These are phyloP conservation scores for Inonotus hispidus DNA, from an alignment of 1,284 basidiomycete genomes.

Conservation along the genomic window DNA sequence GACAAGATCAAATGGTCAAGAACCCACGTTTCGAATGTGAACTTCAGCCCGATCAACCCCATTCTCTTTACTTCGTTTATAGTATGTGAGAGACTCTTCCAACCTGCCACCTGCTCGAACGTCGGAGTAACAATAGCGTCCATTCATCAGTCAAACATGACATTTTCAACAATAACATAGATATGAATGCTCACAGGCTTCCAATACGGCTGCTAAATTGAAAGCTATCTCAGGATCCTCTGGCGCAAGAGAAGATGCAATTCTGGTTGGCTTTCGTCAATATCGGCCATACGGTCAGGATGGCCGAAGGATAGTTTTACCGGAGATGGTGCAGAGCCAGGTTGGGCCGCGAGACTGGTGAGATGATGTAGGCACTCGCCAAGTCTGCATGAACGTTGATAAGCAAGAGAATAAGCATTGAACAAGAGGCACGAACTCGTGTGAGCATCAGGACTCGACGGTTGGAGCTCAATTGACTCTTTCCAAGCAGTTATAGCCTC, in stretches of 20 bases:
- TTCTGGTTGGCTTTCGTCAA: conserved; percentile 40
- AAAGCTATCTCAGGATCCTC: conserved; percentile 94
- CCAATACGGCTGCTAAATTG: conserved; percentile 87
- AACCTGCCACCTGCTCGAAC: conserved; percentile 58
- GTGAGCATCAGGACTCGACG: conserved; percentile 85
- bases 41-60: conserved; percentile 85
- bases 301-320: conserved; percentile 32
- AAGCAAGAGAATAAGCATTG: conserved; percentile 12
- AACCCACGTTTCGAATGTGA: conserved; percentile 76
- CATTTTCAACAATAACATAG: conserved; percentile 29
- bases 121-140: conserved; percentile 14
- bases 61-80: conserved; percentile 70
- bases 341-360: conserved; percentile 80
- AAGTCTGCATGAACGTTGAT: conserved; percentile 51
- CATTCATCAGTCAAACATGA: conserved; percentile 26
- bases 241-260: conserved; percentile 80
- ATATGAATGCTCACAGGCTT: conserved; percentile 62
- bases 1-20: conserved; percentile 17
- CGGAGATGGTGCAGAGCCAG: conserved; percentile 85
- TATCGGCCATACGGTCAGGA: not conserved
- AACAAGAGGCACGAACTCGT: conserved; percentile 60
- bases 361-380: conserved; percentile 91
- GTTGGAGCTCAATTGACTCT: conserved; percentile 77
- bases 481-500: conserved; percentile 85
- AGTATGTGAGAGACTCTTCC: conserved; percentile 76